Base-by-base conservation (phyloP, 2,329 filamentous ascomycete species). In the Stylonectria norvegica region DNA sequence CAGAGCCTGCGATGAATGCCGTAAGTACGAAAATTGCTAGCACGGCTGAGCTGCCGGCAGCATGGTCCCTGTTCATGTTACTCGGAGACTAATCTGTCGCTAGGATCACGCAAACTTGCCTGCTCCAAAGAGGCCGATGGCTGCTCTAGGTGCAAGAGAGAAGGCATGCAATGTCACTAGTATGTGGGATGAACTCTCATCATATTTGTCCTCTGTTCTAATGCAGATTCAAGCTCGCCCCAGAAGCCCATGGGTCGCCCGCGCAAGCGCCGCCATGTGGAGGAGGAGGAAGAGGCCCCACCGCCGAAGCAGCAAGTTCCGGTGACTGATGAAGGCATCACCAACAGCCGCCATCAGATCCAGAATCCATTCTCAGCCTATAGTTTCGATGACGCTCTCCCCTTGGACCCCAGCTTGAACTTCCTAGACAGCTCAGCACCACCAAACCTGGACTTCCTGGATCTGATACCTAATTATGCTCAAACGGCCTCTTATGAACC, bases 211-310 rank as follows among this genome's bases (percentile, higher is more conserved):
- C n/a, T n/a, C n/a, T n/a, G n/a, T n/a, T n/a, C n/a, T n/a, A n/a
- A n/a, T n/a, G n/a, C n/a, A n/a, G n/a, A n/a, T n/a, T n/a, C n/a
- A n/a, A n/a, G n/a, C 61, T 83, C 79, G 6, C 66, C 71, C 10
- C 81, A 83, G 57, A 84, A 84, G 61, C 77, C 68, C 28, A 84
- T 84, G 80, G 81, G 81, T 4, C 69, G 81, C 29, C 81, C 81
- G 16, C 68, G 79, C 40, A 84, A 84, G 62, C 68, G 76, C 42
- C 71, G 66, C 14, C 60, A 61, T 29, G 47, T 59, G 20, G 67
- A 70, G n/a, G 55, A 56, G 19, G 66, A 70, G 11, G 55, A 56
- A 19, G 66, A 70, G 11, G 51, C 37, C 17, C 38, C 10, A 25
- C 33, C 38, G 18, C 37, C n/a, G n/a, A 14, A 32, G 19, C 30